A percentile compares a stretch with the other conserved stretches of the same genome.
Evolutionary conservation across 139 green algal genomes (phyloP).

Genomic region (Diplosphaera chodatii): DNA sequence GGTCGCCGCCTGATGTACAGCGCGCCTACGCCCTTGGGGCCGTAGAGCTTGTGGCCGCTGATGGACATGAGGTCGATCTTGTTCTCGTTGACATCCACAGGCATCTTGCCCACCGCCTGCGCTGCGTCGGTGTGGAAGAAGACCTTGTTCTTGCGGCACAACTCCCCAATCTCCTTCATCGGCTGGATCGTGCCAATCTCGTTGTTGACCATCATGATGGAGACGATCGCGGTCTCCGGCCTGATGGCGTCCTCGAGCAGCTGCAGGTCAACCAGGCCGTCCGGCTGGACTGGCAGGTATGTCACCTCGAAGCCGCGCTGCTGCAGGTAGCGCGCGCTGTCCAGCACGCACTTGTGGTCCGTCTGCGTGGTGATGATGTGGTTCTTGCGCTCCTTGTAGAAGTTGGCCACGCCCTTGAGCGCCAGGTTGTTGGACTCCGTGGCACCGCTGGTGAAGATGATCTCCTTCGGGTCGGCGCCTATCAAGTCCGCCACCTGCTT

Average conservation of each 20-base stretch:
- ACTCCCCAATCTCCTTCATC: constrained; percentile 79
- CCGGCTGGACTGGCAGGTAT: constrained; percentile 85
- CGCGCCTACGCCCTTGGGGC: constrained; percentile 91
- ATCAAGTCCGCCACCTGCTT: constrained; percentile 77
- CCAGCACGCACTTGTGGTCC: constrained; percentile 90
- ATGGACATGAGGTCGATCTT: constrained; percentile 94
- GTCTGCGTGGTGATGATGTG: constrained; percentile 96
- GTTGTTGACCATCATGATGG: constrained; percentile 97
- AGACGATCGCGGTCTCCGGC: constrained; percentile 85
- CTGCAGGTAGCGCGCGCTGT: constrained; percentile 88
- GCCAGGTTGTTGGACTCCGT: constrained; percentile 98
- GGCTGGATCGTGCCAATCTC: constrained; percentile 95
- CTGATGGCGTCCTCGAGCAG: constrained; percentile 73
- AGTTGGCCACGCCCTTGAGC: constrained; percentile 92
- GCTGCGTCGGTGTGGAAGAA: constrained; percentile 97
- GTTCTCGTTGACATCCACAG: constrained; percentile 79
- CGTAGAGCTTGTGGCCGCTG: constrained; percentile 97
- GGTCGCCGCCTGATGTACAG: constrained; percentile 92
- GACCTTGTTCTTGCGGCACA: constrained; percentile 73
- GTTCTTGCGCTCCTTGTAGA: constrained; percentile 92
- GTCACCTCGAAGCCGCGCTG: constrained; percentile 86
- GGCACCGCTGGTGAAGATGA: constrained; percentile 96
- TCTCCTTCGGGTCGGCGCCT: constrained; percentile 92
- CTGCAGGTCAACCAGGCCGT: constrained; percentile 83
- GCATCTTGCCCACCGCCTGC: constrained; percentile 60